These are phyloP conservation scores for Petasospora rhodanensis DNA, from an alignment of 1,139 yeast genomes.

Conservation along the genomic window DNA sequence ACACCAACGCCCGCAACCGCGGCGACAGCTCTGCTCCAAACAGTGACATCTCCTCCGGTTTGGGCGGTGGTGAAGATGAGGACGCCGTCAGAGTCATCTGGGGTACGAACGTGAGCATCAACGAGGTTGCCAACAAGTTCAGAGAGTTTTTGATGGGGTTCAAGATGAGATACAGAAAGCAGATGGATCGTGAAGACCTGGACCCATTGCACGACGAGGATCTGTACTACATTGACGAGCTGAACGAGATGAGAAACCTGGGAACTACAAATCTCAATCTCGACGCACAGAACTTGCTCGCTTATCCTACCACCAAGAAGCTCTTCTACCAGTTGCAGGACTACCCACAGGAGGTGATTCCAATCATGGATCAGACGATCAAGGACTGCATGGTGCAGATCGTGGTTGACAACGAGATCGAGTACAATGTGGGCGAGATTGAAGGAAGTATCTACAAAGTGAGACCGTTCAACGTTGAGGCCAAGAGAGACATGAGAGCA, in stretches of 20 bases:
- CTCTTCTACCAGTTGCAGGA: conserved; percentile 80
- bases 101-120: conserved; percentile 97
- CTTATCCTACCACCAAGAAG: conserved; percentile 72
- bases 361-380: conserved; percentile 94
- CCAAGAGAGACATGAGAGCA: conserved; percentile 84
- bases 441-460: conserved; percentile 82
- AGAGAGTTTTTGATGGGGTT: conserved; percentile 81
- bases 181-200: conserved; percentile 45
- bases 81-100: conserved; percentile 87
- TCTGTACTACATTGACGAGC: conserved; percentile 65
- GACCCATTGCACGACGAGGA: conserved; percentile 64
- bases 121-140: conserved; percentile 76
- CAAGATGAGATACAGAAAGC: conserved; percentile 70
- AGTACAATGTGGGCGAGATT: conserved; percentile 42
- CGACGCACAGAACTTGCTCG: conserved; percentile 74
- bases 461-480: conserved; percentile 76
- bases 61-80: conserved; percentile 31
- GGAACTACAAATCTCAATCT: conserved; percentile 81
- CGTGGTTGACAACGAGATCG: conserved; percentile 52
- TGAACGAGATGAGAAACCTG: conserved; percentile 69
- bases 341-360: conserved; percentile 95
- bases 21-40: too few relatives aligned
- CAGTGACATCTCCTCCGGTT: conserved; percentile 13
- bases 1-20: conserved; percentile 8
- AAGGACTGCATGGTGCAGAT: conserved; percentile 86